Conservation (phyloP, 805 yeast genomes). For the Ogataea paraovalis region DNA sequence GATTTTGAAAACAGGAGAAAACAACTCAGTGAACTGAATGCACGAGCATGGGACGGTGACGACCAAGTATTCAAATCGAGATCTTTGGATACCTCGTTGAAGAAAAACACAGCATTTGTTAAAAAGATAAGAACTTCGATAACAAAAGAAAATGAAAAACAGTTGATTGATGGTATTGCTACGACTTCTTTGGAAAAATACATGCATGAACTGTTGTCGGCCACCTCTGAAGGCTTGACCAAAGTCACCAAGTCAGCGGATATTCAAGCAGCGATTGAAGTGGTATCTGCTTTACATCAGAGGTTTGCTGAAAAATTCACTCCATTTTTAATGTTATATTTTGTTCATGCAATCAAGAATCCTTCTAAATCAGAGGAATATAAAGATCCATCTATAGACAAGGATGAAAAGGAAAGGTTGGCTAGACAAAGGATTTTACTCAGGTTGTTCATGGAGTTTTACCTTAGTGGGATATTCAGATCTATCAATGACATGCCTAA, state of each 20-base stretch:
- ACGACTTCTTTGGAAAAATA: conserved; percentile 69
- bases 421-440: conserved; percentile 44
- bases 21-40: conserved; percentile 38
- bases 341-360: conserved; percentile 38
- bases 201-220: conserved; percentile 61
- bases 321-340: conserved; percentile 39
- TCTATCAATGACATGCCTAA: conserved; percentile 39
- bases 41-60: conserved; percentile 52
- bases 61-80: conserved; percentile 31
- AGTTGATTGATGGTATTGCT: conserved; percentile 56
- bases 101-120: conserved; percentile 77
- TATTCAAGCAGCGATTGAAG: conserved; percentile 57
- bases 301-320: conserved; percentile 58
- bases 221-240: conserved; percentile 58
- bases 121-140: conserved; percentile 61
- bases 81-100: conserved; percentile 65
- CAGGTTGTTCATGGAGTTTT: conserved; percentile 54
- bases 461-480: conserved; percentile 53
- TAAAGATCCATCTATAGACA: conserved; percentile 30
- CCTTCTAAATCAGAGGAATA: conserved; percentile 24
- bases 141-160: conserved; percentile 43
- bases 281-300: conserved; percentile 72
- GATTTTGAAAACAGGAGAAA: conserved; percentile 21
- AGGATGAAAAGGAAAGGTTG: conserved; percentile 41
- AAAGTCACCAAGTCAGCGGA: conserved; percentile 54